Evolutionary conservation across 2,329 filamentous ascomycete species (phyloP).

Genomic region (Geosmithia flava): DNA sequence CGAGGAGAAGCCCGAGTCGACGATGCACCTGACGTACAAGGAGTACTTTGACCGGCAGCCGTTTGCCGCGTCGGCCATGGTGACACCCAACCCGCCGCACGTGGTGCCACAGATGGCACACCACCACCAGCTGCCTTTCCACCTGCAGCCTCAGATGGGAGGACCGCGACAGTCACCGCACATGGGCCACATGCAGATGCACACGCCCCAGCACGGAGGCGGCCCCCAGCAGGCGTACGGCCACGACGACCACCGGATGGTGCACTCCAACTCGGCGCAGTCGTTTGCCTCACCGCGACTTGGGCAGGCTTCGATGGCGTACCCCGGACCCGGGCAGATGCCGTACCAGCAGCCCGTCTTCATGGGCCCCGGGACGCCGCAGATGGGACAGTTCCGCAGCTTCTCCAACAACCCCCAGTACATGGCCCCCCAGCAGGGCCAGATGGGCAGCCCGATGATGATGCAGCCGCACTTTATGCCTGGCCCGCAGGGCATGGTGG

Average conservation of each 20-base stretch:
- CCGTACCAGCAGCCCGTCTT: constrained; percentile 62
- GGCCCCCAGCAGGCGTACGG: constrained; percentile 54
- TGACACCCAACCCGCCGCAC: constrained; percentile 58
- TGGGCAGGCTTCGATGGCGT: constrained; percentile 56
- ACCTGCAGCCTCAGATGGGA: constrained; percentile 59
- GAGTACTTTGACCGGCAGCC: constrained; percentile 66
- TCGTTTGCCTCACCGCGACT: constrained; percentile 79
- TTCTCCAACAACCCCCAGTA: constrained; percentile 62
- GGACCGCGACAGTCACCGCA: constrained; percentile 59
- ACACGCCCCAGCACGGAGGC: constrained; percentile 59
- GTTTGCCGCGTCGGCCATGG: constrained; percentile 41
- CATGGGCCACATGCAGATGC: constrained; percentile 67
- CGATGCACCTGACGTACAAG: constrained; percentile 56
- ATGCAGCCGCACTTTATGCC: constrained; percentile 66
- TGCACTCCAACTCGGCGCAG: constrained; percentile 71
- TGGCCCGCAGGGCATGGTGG: constrained; percentile 57
- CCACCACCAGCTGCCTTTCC: constrained; percentile 72
- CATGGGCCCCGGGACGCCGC: constrained; percentile 56
- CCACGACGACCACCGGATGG: constrained; percentile 79
- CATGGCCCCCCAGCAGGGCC: constrained; percentile 54
- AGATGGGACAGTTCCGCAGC: constrained; percentile 58
- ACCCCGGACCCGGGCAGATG: constrained; percentile 56
- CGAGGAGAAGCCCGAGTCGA: constrained; percentile 57
- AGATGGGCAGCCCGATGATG: constrained; percentile 75
- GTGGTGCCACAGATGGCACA: constrained; percentile 64